phyloP scores from a whole-genome alignment of 305 asterid species.

The Fraxinus paxiana region DNA sequence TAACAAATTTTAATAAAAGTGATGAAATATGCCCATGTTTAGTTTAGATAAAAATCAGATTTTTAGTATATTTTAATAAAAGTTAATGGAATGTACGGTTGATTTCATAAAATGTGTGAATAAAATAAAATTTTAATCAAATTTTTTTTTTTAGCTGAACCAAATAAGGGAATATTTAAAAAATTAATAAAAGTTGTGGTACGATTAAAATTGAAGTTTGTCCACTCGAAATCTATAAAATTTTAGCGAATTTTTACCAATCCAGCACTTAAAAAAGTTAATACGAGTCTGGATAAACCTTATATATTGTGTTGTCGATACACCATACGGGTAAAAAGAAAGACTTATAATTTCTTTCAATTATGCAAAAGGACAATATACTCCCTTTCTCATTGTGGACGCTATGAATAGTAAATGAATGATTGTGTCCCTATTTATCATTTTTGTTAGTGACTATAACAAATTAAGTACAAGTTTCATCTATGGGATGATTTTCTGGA shows the following conservation, averaged over 20 bases:
- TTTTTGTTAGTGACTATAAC: neutral
- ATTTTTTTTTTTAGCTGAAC: neutral
- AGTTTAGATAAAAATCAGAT: neutral
- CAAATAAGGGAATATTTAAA: neutral
- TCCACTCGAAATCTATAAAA: neutral
- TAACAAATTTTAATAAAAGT: too few relatives aligned
- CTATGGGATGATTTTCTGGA: neutral
- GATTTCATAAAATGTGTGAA: neutral
- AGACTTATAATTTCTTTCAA: slow-evolving; percentile 8
- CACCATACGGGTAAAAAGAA: neutral
- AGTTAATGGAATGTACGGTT: neutral
- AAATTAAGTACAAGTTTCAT: neutral
- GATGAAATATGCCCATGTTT: neutral
- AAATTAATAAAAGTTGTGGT: neutral
- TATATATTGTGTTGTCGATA: neutral
- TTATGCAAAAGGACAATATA: slow-evolving; percentile 15
- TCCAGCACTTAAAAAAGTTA: neutral
- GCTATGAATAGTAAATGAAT: slow-evolving; percentile 2
- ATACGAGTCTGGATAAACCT: neutral
- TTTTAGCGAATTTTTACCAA: neutral
- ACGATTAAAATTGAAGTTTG: neutral
- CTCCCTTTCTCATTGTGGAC: neutral
- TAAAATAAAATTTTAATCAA: neutral
- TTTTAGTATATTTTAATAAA: neutral
- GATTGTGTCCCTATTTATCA: slow-evolving; percentile 16